These are phyloP conservation scores for Bromus sterilis DNA, from an alignment of 176 grass and related monocot genomes.

Conservation along the genomic window DNA sequence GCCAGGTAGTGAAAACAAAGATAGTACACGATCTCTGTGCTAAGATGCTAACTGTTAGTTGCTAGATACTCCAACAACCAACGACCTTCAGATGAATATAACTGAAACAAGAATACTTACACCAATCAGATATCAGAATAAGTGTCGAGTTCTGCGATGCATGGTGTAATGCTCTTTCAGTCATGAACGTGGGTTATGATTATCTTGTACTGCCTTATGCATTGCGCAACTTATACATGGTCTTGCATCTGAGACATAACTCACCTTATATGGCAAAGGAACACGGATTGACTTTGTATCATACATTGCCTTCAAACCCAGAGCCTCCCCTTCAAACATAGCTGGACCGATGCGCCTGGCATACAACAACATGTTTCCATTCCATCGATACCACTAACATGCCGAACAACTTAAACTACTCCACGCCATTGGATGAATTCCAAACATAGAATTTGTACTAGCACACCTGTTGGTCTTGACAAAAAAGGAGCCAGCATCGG, in stretches of 20 bases:
- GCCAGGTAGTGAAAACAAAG: neutral
- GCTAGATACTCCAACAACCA: neutral
- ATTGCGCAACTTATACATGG: neutral
- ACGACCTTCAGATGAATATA: neutral
- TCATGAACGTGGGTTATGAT: neutral
- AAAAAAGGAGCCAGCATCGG: slow-evolving; percentile 71
- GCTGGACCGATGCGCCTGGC: slow-evolving; percentile 65
- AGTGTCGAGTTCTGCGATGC: neutral
- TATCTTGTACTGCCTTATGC: neutral
- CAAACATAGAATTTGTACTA: neutral
- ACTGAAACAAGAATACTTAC: neutral
- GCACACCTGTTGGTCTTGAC: slow-evolving; percentile 83
- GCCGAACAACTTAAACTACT: neutral
- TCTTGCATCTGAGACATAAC: neutral
- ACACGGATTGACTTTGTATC: slow-evolving; percentile 82
- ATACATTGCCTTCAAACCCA: slow-evolving; percentile 84
- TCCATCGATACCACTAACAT: neutral
- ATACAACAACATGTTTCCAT: neutral
- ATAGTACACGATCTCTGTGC: neutral
- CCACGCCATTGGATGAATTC: neutral
- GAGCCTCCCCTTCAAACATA: slow-evolving; percentile 95
- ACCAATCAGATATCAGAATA: neutral
- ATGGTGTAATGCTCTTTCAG: neutral
- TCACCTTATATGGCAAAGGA: slow-evolving; percentile 85
- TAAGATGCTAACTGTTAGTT: neutral